Base-by-base conservation (phyloP, 2,329 filamentous ascomycete genomes). In the Colletotrichum plurivorum region DNA sequence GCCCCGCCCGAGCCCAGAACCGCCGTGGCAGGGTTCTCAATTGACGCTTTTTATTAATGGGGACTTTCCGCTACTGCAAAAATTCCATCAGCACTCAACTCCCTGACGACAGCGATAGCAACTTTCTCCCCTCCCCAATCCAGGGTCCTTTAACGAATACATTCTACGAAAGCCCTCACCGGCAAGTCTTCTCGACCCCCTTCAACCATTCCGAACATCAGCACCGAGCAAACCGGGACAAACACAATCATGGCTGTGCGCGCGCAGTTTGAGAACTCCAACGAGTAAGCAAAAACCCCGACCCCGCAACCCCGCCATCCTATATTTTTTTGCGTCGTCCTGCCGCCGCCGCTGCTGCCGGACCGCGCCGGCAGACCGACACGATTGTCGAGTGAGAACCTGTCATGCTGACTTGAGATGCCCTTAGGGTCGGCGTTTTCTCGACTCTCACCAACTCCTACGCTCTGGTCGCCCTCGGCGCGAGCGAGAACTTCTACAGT, bases 401-500 rank as follows among this genome's bases (percentile, higher is more conserved):
- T 18, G 73, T 64, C 56, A 41, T 64, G 71, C 71, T 77, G 56
- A 78, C 72, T 36, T 39, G 27, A 57, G n/a, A 36, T 36, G 31
- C 60, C 18, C 48, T 52, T 77, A 98, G 95, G 85, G 93, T 99
- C 79, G 96, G 96, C 81, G 96, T 98, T 79, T 99, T 99, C 83
- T 85, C 95, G 71, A 97, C 94, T 71, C 92, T 99, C 80, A 99
- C 96, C 75, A 99, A 99, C 84, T 95, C 94, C 70, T 99, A 97
- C 83, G 94, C 95, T 76, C 88, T 99, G 76, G 94, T 98, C 76
- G 95, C 95, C 73, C 90, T 97, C 74, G 96, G 96, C 78, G 95
- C 94, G 76, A 97, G 94, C 78, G 95, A 98, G 87, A 98, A 98
- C 89, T 99, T 99, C 84, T 98, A 98, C 90, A 95, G 94, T 86